Evolutionary conservation across 2,329 filamentous ascomycete species (phyloP).

Genomic region (Cryphonectria nitschkei): DNA sequence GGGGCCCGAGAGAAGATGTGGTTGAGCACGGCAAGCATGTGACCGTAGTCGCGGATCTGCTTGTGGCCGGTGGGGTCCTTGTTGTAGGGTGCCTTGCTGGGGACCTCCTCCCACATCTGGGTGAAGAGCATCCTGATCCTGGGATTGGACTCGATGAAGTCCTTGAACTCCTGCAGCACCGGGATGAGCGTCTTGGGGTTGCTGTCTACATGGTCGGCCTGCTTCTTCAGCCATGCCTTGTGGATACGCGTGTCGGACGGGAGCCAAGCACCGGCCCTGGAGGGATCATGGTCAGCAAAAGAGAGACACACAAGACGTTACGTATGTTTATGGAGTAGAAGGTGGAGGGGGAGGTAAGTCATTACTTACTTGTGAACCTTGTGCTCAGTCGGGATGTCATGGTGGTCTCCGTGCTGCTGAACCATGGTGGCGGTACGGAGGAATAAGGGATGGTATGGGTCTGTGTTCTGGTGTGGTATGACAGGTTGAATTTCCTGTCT

Average conservation of each 20-base stretch:
- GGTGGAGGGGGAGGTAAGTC: not conserved
- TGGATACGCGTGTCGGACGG: conserved; percentile 66
- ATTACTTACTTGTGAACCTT: conserved; percentile 48
- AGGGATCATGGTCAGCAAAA: conserved; percentile 7
- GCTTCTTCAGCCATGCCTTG: conserved; percentile 62
- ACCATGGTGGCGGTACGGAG: conserved; percentile 45
- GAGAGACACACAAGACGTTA: not conserved
- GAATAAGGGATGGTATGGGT: not conserved
- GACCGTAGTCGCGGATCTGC: conserved; percentile 67
- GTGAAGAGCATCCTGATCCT: conserved; percentile 69
- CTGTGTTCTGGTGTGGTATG: too few species aligned
- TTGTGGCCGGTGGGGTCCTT: conserved; percentile 63
- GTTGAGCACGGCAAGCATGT: conserved; percentile 70
- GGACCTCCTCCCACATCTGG: conserved; percentile 71
- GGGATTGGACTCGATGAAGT: conserved; percentile 66
- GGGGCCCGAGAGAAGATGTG: conserved; percentile 57
- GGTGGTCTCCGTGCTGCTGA: conserved; percentile 53
- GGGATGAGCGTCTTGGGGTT: conserved; percentile 58
- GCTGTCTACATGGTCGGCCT: conserved; percentile 59
- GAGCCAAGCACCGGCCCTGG: conserved; percentile 62
- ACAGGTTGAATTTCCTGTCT: too few species aligned
- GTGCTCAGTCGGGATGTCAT: conserved; percentile 54
- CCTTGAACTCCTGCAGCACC: conserved; percentile 65
- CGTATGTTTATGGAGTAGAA: not conserved
- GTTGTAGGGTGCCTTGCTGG: conserved; percentile 61